Base-by-base conservation (phyloP, 345 rosid genomes). In the Litchi chinensis region DNA sequence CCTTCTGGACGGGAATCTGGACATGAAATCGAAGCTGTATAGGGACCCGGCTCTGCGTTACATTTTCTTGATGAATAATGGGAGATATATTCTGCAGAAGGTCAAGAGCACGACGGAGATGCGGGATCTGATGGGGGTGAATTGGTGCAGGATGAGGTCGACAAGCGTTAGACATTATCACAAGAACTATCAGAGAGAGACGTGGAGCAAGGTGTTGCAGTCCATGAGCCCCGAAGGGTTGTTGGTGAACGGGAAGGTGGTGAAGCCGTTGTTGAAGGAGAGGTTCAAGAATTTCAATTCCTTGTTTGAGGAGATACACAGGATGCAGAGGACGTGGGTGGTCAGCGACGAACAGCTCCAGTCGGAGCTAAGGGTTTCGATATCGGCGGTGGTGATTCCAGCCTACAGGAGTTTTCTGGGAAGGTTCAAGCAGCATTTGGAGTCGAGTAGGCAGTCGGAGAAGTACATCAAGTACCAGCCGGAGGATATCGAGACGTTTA, bases 61-160 rank as follows among this genome's bases (percentile, higher is more conserved):
- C 77, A 88, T 95, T 37, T 93, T 95, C 89, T 79, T 95, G 83
- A 95, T 95, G 99, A 95, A 95, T 80, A 95, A 95, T 32, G 99
- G 96, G 8, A 86, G 95, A 46, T 95, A 92, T 79, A 91, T 93
- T 60, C 62, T 90, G 26, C 94, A 93, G 74, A 92, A 93, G 88
- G 84, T 92, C 71, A 93, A 90, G 79, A 88, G 93, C 3, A 86
- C 98, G 0, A 11, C 59, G 8, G 97, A 93, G 87, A 88, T 93
- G 22, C 85, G 88, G 10, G 87, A 91, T 21, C 82, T 88, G 82
- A 83, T 92, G 84, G 92, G 93, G 0, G 90, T 83, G 28, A 64
- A 86, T 2, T 90, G 94, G 93, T 84, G 89, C 13, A 76, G 96
- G 76, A 91, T 87, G 82, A 80, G 93, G 21, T 92, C 97, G 0